Percentiles rank a stretch among this genome's conserved stretches.
Evolutionary conservation across 2,329 filamentous ascomycete genomes (phyloP).

Genomic region (Penicillium frequentans): DNA sequence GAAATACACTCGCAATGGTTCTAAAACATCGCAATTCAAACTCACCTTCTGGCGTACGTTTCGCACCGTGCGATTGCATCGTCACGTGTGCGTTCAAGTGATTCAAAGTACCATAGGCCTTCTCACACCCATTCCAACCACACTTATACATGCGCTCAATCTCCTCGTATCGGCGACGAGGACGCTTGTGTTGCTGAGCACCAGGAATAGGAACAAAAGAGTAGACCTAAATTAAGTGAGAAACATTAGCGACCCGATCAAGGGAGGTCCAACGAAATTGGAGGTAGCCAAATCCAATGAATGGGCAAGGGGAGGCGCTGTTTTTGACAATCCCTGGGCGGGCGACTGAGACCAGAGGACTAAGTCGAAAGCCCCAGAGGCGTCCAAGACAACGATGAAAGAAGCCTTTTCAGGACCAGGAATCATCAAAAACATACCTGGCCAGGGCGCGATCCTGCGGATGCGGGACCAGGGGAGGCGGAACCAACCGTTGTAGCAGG

Average conservation of each 20-base stretch:
- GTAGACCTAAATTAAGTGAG: slow-evolving; percentile 66
- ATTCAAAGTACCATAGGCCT: slow-evolving; percentile 96
- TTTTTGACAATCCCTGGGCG: slow-evolving; percentile 23
- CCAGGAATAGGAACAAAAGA: slow-evolving; percentile 97
- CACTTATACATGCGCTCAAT: slow-evolving; percentile 99
- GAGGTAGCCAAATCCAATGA: slow-evolving; percentile 3
- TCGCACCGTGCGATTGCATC: slow-evolving; percentile 94
- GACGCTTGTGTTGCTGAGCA: slow-evolving; percentile 94
- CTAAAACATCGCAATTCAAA: slow-evolving; percentile 2
- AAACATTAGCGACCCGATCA: slow-evolving; percentile 18
- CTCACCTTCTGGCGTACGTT: slow-evolving; percentile 96
- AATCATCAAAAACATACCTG: slow-evolving; percentile 56
- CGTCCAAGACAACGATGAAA: slow-evolving; percentile 31
- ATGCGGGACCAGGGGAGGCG: slow-evolving; percentile 57
- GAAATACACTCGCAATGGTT: slow-evolving; percentile 1
- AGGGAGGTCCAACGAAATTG: neutral
- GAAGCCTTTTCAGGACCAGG: slow-evolving; percentile 30
- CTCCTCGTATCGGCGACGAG: slow-evolving; percentile 90
- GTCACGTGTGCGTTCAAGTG: slow-evolving; percentile 98
- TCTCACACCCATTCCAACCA: slow-evolving; percentile 97
- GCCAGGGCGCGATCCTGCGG: slow-evolving; percentile 61
- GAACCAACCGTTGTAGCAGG: slow-evolving; percentile 60
- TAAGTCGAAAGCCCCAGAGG: slow-evolving; percentile 18
- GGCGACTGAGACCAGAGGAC: slow-evolving; percentile 1
- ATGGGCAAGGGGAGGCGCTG: slow-evolving; percentile 17